Base-by-base conservation (phyloP, 2,329 filamentous ascomycete species). In the Hysterium pulicare region DNA sequence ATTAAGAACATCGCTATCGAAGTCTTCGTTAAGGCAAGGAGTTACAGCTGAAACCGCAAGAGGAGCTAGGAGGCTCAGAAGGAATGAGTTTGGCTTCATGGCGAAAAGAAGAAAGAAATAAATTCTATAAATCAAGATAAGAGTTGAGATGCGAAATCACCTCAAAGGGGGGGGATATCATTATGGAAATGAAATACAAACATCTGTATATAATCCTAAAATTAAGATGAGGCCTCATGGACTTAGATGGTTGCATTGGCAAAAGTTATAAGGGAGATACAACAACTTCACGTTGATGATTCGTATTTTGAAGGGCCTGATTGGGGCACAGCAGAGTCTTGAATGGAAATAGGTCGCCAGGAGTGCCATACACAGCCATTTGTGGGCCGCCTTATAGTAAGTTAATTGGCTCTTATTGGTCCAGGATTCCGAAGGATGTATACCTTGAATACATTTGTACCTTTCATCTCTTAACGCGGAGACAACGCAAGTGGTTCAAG, bases 1-100 rank as follows among this genome's bases (percentile, higher is more conserved):
- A 19, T 48, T 49, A 7, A 51, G 30, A 9, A 46, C 39, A 30
- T 49, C 46, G 19, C 41, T 35, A 22, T 48, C 38, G 38, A 35
- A 44, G n/a, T 49, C 41, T 44, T 51, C 44, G 35, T 51, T 51
- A 9, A 22, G 16, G 33, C 50, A 53, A n/a, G 9, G 21, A n/a
- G 33, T 33, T 19, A 40, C 20, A 5, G 44, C 44, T 15, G 37
- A 10, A 15, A 44, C 20, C 13, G 40, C 28, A 26, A 41, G 26
- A 6, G 47, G 41, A 15, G 40, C 43, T 24, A 46, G 9, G 16
- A 44, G 15, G 11, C 23, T 41, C n/a, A 48, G 28, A 38, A 40
- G 19, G 31, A 47, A 20, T 4, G 45, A 21, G 17, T 33, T 41
- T 26, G 43, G 21, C 15, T 4, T 23, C 47, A 47, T 53, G 47